These are phyloP conservation scores for Colletotrichum noveboracense DNA, from an alignment of 2,329 filamentous ascomycete genomes.

Conservation along the genomic window DNA sequence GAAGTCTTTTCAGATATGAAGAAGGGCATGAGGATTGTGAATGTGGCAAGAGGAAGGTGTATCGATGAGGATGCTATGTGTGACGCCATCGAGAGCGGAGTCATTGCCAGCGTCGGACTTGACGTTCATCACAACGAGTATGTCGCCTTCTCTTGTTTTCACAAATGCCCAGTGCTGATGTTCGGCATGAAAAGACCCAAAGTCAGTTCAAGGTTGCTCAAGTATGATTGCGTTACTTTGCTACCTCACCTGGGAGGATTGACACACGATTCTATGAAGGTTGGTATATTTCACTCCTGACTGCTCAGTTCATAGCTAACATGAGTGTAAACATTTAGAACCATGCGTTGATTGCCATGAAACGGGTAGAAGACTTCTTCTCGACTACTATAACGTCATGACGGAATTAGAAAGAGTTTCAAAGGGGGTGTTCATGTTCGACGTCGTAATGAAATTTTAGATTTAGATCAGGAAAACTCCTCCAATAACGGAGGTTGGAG, in stretches of 20 bases:
- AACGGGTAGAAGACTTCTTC: not conserved
- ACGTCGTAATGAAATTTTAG: fast-evolving
- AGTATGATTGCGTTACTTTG: not conserved
- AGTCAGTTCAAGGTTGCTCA: not conserved
- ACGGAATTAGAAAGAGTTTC: fast-evolving
- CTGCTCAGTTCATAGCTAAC: not conserved
- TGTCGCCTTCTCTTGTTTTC: not conserved
- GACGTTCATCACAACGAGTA: conserved; percentile 25
- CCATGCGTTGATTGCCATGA: not conserved
- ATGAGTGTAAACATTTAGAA: not conserved
- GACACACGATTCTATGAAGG: not conserved
- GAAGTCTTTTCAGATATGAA: conserved; percentile 15
- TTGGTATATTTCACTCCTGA: not conserved
- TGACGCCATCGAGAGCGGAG: conserved; percentile 20
- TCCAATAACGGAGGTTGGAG: too few species aligned
- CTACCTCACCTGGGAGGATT: not conserved
- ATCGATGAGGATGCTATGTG: conserved; percentile 25
- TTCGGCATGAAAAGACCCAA: not conserved
- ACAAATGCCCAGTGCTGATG: not conserved
- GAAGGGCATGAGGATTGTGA: conserved; percentile 23
- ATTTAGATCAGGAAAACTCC: too few species aligned
- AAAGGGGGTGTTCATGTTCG: fast-evolving
- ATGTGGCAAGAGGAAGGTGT: conserved; percentile 25
- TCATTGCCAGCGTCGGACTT: conserved; percentile 17
- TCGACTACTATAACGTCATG: fast-evolving